Evolutionary conservation across 345 rosid genomes (phyloP), one percentile per base, ranked within the genome.

Genomic region (Cardamine resedifolia): DNA sequence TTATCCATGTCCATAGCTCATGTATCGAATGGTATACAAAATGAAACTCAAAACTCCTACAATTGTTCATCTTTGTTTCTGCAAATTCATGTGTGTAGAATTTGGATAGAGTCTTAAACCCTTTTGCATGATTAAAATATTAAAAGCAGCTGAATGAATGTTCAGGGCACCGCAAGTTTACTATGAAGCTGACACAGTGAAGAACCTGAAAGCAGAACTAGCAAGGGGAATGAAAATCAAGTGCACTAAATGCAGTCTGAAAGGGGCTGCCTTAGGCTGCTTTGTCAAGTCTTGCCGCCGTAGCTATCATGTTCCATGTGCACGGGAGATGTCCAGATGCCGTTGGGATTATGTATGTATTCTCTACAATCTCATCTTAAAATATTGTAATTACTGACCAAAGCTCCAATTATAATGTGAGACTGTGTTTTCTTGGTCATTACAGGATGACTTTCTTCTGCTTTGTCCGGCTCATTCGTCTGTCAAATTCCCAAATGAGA

Each of bases 231-330:
- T 83, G 70, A 87, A 90, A 71, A 84, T 93, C 39, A 93, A 90
- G 72, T 90, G 97, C 70, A 76, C 80, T 62, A 73, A 57, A 68
- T 93, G 98, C 75, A 83, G 85, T 51, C 82, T 76, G 23, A 93
- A 93, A 80, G 98, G 96, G 6, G 96, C 96, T 44, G 92, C 97
- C 21, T 78, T 93, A 44, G 98, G 97, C 55, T 93, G 98, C 82
- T 90, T 76, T 77, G 74, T 75, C n/a, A 82, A 75, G 69, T 90
- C 92, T 63, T 90, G 97, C 76, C 82, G 87, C 45, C 81, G 82
- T 77, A 88, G 86, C 71, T 93, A 90, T 74, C 97, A 93, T 81
- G 81, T 80, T 78, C 87, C 91, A 15, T 93, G 97, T 83, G 93
- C 97, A 45, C 56, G 43, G 34, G 80, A 87, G 75, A 78, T 78